Conservation (phyloP, 1,284 basidiomycete genomes). For the Leccinum variabile region DNA sequence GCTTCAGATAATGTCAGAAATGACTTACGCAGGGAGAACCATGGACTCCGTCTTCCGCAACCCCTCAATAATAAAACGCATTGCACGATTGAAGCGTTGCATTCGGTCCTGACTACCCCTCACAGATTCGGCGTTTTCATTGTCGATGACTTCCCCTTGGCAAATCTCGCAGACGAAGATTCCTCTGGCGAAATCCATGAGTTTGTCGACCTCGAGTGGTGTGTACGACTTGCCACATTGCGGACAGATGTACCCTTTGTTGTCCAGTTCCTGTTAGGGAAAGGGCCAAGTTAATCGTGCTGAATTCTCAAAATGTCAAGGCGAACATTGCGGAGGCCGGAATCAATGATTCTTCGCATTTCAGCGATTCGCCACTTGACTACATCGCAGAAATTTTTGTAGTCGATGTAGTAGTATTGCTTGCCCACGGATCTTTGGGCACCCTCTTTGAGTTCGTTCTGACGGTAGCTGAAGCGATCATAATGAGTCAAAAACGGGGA, state of each 20-base stretch:
- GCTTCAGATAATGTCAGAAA: not conserved
- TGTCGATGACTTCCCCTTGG: slow-evolving; percentile 81
- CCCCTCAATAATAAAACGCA: slow-evolving; percentile 83
- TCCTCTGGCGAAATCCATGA: slow-evolving; percentile 68
- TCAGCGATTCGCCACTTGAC: slow-evolving; percentile 97
- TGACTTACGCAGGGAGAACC: slow-evolving; percentile 71
- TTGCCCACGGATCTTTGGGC: slow-evolving; percentile 77
- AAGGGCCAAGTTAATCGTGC: slow-evolving; percentile 3
- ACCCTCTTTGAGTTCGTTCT: slow-evolving; percentile 84
- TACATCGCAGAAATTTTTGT: slow-evolving; percentile 93
- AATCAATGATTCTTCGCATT: slow-evolving; percentile 90
- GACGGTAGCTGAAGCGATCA: slow-evolving; percentile 47
- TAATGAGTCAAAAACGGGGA: slow-evolving; percentile 9
- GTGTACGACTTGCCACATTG: slow-evolving; percentile 85
- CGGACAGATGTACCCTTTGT: slow-evolving; percentile 95
- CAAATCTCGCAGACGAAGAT: slow-evolving; percentile 80
- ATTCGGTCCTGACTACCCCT: slow-evolving; percentile 88
- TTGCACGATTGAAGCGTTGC: slow-evolving; percentile 93
- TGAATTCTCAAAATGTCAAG: not conserved
- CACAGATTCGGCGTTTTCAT: slow-evolving; percentile 87
- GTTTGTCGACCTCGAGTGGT: slow-evolving; percentile 81
- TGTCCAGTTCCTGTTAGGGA: slow-evolving; percentile 78
- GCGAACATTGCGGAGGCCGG: slow-evolving; percentile 78
- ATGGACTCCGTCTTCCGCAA: slow-evolving; percentile 90
- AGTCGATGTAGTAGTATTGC: slow-evolving; percentile 97